phyloP scores from a whole-genome alignment of 2,329 filamentous ascomycete genomes.

The Diaporthe vaccinii region DNA sequence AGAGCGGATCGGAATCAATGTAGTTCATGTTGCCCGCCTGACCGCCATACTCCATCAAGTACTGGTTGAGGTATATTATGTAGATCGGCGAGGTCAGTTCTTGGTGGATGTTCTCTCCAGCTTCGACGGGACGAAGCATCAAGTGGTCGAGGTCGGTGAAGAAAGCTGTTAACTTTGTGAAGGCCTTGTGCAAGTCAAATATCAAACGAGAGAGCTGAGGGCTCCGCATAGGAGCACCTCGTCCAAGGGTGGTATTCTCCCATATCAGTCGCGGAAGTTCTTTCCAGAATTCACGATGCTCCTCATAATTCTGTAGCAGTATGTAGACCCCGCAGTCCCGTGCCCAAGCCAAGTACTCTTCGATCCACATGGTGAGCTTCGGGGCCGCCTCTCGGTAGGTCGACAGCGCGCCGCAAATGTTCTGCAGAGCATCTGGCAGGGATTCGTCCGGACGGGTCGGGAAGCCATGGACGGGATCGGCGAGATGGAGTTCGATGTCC shows the following conservation, averaged over 20 bases:
- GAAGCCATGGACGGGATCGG: conserved; percentile 61
- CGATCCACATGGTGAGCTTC: conserved; percentile 64
- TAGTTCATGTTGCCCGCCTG: neutral
- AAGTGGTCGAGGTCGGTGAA: conserved; percentile 65
- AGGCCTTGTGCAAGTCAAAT: conserved; percentile 55
- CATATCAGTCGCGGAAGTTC: conserved; percentile 65
- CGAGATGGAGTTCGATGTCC: conserved; percentile 46
- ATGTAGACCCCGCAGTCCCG: conserved; percentile 50
- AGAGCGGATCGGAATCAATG: conserved; percentile 43
- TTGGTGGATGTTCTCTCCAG: conserved; percentile 48
- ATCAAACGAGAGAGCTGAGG: conserved; percentile 51
- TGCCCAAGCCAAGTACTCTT: conserved; percentile 60
- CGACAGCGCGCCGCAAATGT: conserved; percentile 46
- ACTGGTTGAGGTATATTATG: conserved; percentile 53
- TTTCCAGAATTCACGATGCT: conserved; percentile 65
- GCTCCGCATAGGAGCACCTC: conserved; percentile 46
- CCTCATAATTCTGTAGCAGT: conserved; percentile 58
- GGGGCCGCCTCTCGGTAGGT: conserved; percentile 43
- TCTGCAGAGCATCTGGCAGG: conserved; percentile 46
- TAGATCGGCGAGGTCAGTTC: conserved; percentile 61
- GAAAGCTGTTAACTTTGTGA: conserved; percentile 64
- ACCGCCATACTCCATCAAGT: conserved; percentile 35
- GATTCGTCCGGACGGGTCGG: conserved; percentile 56
- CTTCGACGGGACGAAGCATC: conserved; percentile 50
- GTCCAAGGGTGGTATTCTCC: conserved; percentile 39